Evolutionary conservation across 495 filamentous ascomycete genomes (phyloP).

Genomic region (Daldinia concentrica): DNA sequence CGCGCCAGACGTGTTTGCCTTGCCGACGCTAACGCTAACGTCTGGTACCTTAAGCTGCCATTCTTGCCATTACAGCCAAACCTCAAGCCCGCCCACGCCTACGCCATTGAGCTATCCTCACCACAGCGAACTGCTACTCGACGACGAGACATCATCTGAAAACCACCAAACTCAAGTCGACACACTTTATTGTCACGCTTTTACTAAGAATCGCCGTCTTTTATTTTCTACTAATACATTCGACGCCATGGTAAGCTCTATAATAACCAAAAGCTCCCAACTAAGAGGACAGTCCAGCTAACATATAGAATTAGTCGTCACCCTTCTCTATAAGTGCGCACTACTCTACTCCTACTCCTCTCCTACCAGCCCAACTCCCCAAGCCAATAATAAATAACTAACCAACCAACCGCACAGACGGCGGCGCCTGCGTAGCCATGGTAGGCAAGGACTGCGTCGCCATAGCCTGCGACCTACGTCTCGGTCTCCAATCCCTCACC

Average conservation of each 20-base stretch:
- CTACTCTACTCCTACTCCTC: not conserved
- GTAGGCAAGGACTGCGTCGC: conserved; percentile 99
- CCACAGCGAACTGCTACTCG: conserved; percentile 18
- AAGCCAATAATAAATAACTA: conserved; percentile 12
- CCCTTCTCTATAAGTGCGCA: conserved; percentile 89
- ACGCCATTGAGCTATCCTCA: conserved; percentile 22
- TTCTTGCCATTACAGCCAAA: conserved; percentile 7
- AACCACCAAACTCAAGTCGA: not conserved
- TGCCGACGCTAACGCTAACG: conserved; percentile 30
- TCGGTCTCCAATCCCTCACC: conserved; percentile 95
- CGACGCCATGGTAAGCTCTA: conserved; percentile 48
- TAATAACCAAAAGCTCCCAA: conserved; percentile 16
- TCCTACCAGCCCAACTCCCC: not conserved
- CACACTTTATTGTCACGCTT: not conserved
- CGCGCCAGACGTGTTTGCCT: conserved; percentile 54
- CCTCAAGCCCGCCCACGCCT: conserved; percentile 23
- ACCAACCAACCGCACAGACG: conserved; percentile 65
- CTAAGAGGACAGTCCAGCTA: conserved; percentile 1
- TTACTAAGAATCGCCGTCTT: not conserved
- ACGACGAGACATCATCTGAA: conserved; percentile 21
- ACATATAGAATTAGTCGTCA: conserved; percentile 62
- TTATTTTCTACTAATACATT: conserved; percentile 4
- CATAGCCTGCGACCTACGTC: conserved; percentile 98
- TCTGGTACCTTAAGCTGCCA: conserved; percentile 4
- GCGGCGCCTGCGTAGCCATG: conserved; percentile 97